Evolutionary conservation across 352 stramenopile genomes (phyloP).

Genomic region (Phytopythium oedochilum): DNA sequence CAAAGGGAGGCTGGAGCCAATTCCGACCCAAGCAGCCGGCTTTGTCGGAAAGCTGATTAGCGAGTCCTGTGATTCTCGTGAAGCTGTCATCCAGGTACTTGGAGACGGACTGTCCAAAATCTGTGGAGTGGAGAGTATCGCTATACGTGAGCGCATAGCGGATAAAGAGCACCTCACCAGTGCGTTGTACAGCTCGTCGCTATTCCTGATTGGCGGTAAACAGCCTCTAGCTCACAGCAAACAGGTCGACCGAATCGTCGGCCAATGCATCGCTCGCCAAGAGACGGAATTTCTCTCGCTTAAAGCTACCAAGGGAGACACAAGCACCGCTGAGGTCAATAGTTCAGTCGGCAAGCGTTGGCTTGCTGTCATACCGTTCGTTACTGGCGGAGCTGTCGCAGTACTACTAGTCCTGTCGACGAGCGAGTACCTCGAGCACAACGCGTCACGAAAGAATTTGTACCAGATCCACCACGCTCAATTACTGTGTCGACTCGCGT

Average conservation of each 20-base stretch:
- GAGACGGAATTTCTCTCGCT: neutral
- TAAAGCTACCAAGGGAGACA: neutral
- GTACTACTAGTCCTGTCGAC: neutral
- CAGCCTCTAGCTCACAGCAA: neutral
- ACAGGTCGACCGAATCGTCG: neutral
- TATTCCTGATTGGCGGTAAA: neutral
- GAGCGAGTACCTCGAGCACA: neutral
- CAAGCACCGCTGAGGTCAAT: neutral
- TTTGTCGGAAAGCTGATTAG: neutral
- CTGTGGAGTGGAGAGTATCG: neutral
- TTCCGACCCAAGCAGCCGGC: neutral
- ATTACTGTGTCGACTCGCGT: neutral
- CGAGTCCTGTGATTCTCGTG: neutral
- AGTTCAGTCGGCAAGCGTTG: neutral
- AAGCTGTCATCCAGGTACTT: neutral
- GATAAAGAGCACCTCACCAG: too few species aligned
- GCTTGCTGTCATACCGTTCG: neutral
- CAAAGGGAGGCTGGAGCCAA: neutral
- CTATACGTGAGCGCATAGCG: neutral
- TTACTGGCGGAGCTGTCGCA: neutral
- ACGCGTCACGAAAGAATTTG: neutral
- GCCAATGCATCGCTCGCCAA: neutral
- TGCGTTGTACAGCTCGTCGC: neutral
- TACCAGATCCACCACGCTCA: neutral
- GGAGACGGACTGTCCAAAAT: neutral